A percentile compares a stretch with the other conserved stretches of the same genome.
These are phyloP conservation scores for Peterozyma xylosa DNA, from an alignment of 805 yeast species.

Conservation along the genomic window DNA sequence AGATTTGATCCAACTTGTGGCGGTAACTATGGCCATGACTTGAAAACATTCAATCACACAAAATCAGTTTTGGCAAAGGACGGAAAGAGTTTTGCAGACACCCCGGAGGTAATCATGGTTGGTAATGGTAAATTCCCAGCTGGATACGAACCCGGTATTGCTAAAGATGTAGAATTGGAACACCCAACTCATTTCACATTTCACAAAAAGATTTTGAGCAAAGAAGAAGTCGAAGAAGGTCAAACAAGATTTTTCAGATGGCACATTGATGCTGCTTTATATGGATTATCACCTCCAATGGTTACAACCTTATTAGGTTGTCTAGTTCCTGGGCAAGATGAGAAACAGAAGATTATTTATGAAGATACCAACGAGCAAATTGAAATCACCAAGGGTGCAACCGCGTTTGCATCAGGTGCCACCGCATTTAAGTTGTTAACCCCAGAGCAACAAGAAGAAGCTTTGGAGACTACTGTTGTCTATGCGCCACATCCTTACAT, in stretches of 20 bases:
- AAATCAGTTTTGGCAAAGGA: conserved; percentile 71
- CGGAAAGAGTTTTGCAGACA: conserved; percentile 69
- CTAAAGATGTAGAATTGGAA: conserved; percentile 48
- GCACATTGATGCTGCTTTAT: conserved; percentile 90
- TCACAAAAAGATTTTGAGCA: conserved; percentile 60
- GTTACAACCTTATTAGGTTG: conserved; percentile 81
- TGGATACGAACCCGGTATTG: conserved; percentile 32
- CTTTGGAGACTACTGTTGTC: conserved; percentile 70
- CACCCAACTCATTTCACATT: conserved; percentile 83
- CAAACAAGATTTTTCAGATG: conserved; percentile 84
- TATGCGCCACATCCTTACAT: conserved; percentile 94
- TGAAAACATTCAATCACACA: conserved; percentile 57
- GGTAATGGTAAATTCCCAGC: conserved; percentile 73
- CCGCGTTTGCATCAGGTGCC: conserved; percentile 84
- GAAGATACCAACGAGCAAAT: conserved; percentile 57
- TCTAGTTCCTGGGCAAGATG: conserved; percentile 64
- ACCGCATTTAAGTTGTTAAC: conserved; percentile 62
- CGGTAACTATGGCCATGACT: conserved; percentile 77
- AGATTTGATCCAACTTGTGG: conserved; percentile 69
- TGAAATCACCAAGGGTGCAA: conserved; percentile 75
- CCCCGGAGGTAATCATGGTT: conserved; percentile 86
- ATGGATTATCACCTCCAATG: conserved; percentile 79
- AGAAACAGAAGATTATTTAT: conserved; percentile 57
- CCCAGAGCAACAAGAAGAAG: conserved; percentile 66
- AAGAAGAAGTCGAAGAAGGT: conserved; percentile 53